Conservation (phyloP, 1,139 yeast species). For the Meyerozyma guilliermondii region DNA sequence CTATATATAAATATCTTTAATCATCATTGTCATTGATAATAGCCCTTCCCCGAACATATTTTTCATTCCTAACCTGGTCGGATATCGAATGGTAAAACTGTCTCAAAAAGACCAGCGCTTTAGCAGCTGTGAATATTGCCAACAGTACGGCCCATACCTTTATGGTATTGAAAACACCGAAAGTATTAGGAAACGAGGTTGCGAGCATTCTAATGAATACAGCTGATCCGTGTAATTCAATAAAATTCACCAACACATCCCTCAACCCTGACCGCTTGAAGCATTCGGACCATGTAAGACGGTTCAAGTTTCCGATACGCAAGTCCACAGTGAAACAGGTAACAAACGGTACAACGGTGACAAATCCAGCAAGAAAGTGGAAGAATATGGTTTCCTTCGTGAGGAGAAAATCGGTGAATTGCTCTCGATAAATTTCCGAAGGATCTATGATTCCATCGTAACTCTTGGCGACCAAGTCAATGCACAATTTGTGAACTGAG, state of each 20-base stretch:
- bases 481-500: conserved; percentile 19
- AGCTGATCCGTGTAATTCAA: conserved; percentile 14
- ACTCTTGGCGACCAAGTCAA: conserved; percentile 19
- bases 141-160: conserved; percentile 6
- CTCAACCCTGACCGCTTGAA: conserved; percentile 5
- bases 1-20: neutral
- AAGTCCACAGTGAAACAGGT: conserved; percentile 1
- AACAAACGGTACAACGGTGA: conserved; percentile 19
- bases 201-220: conserved; percentile 4
- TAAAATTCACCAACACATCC: conserved; percentile 10
- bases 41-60: conserved; percentile 58
- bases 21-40: conserved; percentile 36
- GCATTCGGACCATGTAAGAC: neutral
- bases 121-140: conserved; percentile 11
- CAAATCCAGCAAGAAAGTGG: conserved; percentile 19
- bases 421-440: neutral
- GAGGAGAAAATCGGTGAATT: conserved; percentile 7
- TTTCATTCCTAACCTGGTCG: conserved; percentile 52
- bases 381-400: conserved; percentile 11
- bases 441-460: conserved; percentile 4
- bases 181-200: conserved; percentile 1
- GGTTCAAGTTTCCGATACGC: neutral
- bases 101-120: conserved; percentile 7
- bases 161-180: neutral
- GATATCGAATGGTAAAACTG: conserved; percentile 21